phyloP scores from a whole-genome alignment of 140 eudicot species.

The Senecio squalidus region DNA sequence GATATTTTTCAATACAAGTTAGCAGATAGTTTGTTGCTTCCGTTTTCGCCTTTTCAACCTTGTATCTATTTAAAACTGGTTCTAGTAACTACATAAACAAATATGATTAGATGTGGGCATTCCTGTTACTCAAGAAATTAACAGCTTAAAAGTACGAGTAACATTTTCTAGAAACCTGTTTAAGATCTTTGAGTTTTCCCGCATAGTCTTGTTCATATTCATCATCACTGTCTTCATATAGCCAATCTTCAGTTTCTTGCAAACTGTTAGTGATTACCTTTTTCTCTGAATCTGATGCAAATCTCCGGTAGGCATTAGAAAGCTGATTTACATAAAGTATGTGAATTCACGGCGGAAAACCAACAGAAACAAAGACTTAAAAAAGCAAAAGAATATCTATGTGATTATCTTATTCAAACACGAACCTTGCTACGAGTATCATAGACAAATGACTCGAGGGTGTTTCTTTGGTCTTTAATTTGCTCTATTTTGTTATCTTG shows the following conservation, averaged over 20 bases:
- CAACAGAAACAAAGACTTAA: no score
- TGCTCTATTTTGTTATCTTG: constrained; percentile 68
- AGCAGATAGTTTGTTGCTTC: constrained; percentile 34
- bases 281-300: constrained; percentile 59
- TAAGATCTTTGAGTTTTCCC: constrained; percentile 41
- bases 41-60: constrained; percentile 48
- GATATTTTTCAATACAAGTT: constrained; percentile 39
- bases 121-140: background rate
- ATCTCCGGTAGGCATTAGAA: no score
- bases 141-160: background rate
- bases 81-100: constrained; percentile 46
- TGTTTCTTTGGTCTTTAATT: no score
- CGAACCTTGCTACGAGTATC: no score
- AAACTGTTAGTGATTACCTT: constrained; percentile 44
- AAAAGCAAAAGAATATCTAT: no score
- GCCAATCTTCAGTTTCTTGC: constrained; percentile 83
- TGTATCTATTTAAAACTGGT: constrained; percentile 60
- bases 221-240: constrained; percentile 86
- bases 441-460: no score
- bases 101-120: background rate
- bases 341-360: no score
- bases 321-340: constrained; percentile 7
- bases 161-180: constrained; percentile 37
- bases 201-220: constrained; percentile 64
- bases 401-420: no score